Evolutionary conservation across 371 early-diverging fungal genomes (phyloP), one percentile per base, ranked within the genome.

Genomic region (Funneliformis caledonium): DNA sequence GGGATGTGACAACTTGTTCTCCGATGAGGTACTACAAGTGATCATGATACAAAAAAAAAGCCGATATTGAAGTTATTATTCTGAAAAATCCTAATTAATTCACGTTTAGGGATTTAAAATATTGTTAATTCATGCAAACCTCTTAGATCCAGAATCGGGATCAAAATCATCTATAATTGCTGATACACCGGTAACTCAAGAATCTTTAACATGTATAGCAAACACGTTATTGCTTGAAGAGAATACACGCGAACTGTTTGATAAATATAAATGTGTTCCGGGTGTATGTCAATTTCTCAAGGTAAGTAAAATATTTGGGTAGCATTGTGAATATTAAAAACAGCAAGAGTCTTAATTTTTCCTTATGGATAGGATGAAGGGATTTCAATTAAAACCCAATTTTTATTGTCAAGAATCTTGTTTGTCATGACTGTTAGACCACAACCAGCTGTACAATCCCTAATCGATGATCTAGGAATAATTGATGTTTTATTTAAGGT

Each of bases 121-220:
- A 5, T 65, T 80, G 26, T 45, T 72, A 37, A 50, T n/a, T 72
- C 80, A 69, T 42, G 47, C 80, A 22, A 19, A 33, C 19, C 16
- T 70, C 10, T n/a, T 70, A 56, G 43, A 59, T 22, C 11, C 22
- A 42, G 37, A 37, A 37, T 16, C 26, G 12, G 16, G n/a, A 31
- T 6, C 42, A 33, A 78, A 43, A 61, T 45, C 37, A 26, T 26
- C 26, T 26, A 26, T 26, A 26, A 26, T 26, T 26, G 26, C 26
- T 16, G 88, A 88, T 60, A 85, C 85, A 11, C 22, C 70, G 6
- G 78, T 80, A 2, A 79, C 86, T 22, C 83, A 85, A 59, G 91
- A 91, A 82, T 88, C 91, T 1, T 80, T 91, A 1, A 92, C 90
- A 61, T 91, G 91, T 59, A 85, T 92, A 10, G 88, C 90, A 0